A percentile compares a stretch with the other conserved stretches of the same genome.
Evolutionary conservation across 1,284 basidiomycete species (phyloP).

Genomic region (Boletus mariae): DNA sequence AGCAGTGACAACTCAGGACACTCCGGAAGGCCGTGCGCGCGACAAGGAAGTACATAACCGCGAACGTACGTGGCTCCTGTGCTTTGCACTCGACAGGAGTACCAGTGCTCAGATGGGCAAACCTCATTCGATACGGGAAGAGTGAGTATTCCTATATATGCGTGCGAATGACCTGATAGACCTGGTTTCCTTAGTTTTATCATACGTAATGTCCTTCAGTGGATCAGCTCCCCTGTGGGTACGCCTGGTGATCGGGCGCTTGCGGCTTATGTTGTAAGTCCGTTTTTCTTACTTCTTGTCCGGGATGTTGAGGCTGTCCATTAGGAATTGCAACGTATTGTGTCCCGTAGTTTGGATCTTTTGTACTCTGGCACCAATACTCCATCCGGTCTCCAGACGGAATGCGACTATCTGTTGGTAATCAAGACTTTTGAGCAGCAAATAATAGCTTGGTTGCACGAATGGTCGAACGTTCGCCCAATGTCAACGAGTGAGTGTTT

Average conservation of each 20-base stretch:
- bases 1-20: constrained; percentile 61
- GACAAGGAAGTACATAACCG: constrained; percentile 87
- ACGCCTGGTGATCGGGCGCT: constrained; percentile 62
- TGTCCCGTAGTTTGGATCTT: constrained; percentile 86
- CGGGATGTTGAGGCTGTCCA: constrained; percentile 4
- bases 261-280: constrained; percentile 66
- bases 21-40: constrained; percentile 69
- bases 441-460: constrained; percentile 63
- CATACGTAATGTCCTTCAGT: constrained; percentile 78
- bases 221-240: constrained; percentile 63
- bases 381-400: constrained; percentile 80
- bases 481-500: constrained; percentile 17
- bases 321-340: constrained; percentile 81
- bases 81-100: constrained; percentile 87
- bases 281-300: constrained; percentile 2
- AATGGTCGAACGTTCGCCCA: constrained; percentile 45
- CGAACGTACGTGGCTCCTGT: constrained; percentile 92
- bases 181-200: constrained; percentile 57
- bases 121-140: constrained; percentile 80
- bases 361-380: constrained; percentile 83
- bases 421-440: constrained; percentile 85
- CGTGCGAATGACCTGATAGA: not conserved
- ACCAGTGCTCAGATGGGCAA: constrained; percentile 93
- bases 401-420: constrained; percentile 83
- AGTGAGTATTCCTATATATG: constrained; percentile 50